Evolutionary conservation across 169 alveolate species (phyloP).

Genomic region (Eimeria falciformis): DNA sequence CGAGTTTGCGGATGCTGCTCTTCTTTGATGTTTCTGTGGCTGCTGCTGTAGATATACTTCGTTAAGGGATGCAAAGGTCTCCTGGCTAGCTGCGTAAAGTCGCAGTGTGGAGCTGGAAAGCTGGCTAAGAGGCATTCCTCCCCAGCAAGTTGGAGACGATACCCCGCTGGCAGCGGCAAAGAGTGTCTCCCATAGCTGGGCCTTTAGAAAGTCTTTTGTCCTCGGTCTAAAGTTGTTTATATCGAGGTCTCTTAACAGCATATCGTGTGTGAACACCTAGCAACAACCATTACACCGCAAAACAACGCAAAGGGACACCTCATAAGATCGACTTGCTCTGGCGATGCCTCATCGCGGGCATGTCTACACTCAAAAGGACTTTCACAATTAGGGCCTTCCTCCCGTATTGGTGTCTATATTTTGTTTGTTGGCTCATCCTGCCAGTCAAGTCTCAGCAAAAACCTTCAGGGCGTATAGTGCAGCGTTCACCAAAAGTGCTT

Average conservation of each 20-base stretch:
- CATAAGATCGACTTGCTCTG: no score
- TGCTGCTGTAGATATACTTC: background rate
- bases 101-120: background rate
- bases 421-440: no score
- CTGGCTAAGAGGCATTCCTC: background rate
- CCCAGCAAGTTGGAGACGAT: background rate
- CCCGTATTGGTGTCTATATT: no score
- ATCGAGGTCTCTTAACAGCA: background rate
- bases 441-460: no score
- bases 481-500: conserved; percentile 16
- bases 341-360: no score
- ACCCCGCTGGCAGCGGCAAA: background rate
- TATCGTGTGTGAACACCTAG: background rate
- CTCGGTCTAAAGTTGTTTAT: background rate
- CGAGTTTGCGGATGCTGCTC: background rate
- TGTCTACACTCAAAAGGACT: no score
- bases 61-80: background rate
- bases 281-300: no score
- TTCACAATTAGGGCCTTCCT: no score
- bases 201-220: background rate
- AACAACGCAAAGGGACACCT: no score
- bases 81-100: background rate
- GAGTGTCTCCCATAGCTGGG: background rate
- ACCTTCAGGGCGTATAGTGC: no score
- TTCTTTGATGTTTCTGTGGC: conserved; percentile 24